Base-by-base conservation (phyloP, 306 rosid genomes). In the Morella rubra region DNA sequence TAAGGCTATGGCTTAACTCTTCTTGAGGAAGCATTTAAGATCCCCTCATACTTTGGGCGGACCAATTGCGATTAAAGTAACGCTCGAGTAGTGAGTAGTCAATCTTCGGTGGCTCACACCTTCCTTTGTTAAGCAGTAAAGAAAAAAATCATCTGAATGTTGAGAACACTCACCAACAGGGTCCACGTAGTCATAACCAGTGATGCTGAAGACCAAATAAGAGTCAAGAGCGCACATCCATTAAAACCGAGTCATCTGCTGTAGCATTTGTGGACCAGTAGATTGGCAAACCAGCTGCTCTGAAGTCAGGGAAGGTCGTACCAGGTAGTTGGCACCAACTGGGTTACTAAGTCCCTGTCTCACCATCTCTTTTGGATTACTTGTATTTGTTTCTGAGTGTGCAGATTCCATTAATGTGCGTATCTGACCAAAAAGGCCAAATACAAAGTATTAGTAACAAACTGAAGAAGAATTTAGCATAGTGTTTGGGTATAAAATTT, bases 351-450 rank as follows among this genome's bases (percentile, higher is more conserved):
- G 81, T 42, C 97, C 96, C 85, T 87, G 92, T 84, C 90, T 83
- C 67, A 79, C 84, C 79, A 85, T 75, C 79, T 95, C 99, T 85
- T 87, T 92, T 20, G 91, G 82, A 71, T 51, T 86, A 77, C 76
- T 89, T 46, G 74, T 53, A 72, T 76, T 89, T 49, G 89, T 61
- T 76, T 92, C 91, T 0, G 88, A 32, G 71, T 74, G 73, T 27
- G 93, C 79, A 7, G 98, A 84, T 84, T 88, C 97, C 92, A 87
- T 88, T 80, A 91, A 62, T 19, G 85, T 44, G 74, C 93, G 93
- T 73, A 96, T 82, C 99, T 96, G 90, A 88, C 51, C 56, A 86
- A 72, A 47, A 71, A 66, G 79, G 73, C 62, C 64, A 76, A 71
- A 16, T 67, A 76, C 41, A 65, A 67, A 42, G 53, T 24, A 66